These are phyloP conservation scores for Aspergillus calidoustus DNA, from an alignment of 2,329 filamentous ascomycete genomes.

Conservation along the genomic window DNA sequence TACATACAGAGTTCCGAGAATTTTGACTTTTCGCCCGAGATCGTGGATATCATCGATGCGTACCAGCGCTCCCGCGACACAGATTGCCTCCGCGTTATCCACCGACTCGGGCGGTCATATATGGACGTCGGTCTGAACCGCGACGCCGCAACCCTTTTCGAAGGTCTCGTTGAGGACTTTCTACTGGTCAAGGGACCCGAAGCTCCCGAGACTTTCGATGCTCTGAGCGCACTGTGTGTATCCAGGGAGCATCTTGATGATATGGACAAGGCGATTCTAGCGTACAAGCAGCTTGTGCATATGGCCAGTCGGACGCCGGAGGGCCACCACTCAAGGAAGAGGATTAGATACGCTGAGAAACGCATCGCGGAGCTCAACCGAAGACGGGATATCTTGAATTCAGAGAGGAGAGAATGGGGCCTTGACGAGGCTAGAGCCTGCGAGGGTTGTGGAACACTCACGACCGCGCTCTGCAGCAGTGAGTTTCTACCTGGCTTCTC, in stretches of 20 bases:
- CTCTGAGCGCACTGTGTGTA: conserved; percentile 36
- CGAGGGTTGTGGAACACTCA: conserved; percentile 27
- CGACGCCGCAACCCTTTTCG: conserved; percentile 33
- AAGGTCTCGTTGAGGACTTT: conserved; percentile 34
- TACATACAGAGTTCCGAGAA: conserved; percentile 34
- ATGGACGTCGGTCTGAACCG: conserved; percentile 36
- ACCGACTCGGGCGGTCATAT: conserved; percentile 33
- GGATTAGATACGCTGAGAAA: conserved; percentile 34
- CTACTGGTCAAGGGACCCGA: conserved; percentile 30
- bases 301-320: conserved; percentile 31
- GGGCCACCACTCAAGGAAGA: conserved; percentile 31
- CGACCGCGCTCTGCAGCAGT: conserved; percentile 33
- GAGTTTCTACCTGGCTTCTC: conserved; percentile 14
- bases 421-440: conserved; percentile 30
- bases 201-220: conserved; percentile 35
- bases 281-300: conserved; percentile 34
- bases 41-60: conserved; percentile 32
- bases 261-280: conserved; percentile 34
- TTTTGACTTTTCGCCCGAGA: conserved; percentile 36
- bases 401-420: conserved; percentile 33
- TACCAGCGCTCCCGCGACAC: conserved; percentile 30
- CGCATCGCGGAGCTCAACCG: conserved; percentile 33
- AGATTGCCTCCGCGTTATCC: conserved; percentile 33
- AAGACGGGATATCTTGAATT: conserved; percentile 30
- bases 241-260: conserved; percentile 34